A percentile compares a stretch with the other conserved stretches of the same genome.
These are phyloP conservation scores for Paecilomyces formosus DNA, from an alignment of 2,329 filamentous ascomycete species.

Conservation along the genomic window DNA sequence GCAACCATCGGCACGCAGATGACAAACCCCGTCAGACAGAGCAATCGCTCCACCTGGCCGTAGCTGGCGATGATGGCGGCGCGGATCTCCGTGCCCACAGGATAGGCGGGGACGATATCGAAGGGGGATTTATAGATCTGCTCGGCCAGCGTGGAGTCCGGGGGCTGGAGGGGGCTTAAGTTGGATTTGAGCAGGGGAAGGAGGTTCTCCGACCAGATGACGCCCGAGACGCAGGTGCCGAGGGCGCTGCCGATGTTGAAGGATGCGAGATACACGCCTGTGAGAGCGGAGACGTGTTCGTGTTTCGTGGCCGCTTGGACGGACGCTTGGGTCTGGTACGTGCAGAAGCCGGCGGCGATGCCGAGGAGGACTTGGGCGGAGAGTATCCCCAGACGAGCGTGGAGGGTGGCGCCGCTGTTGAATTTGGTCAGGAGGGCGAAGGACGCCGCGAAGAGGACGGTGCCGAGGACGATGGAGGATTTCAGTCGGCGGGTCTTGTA, in stretches of 20 bases:
- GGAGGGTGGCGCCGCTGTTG: conserved; percentile 44
- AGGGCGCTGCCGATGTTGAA: conserved; percentile 58
- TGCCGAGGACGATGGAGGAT: conserved; percentile 55
- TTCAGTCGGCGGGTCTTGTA: conserved; percentile 54
- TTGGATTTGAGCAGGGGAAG: conserved; percentile 36
- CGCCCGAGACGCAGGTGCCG: conserved; percentile 54
- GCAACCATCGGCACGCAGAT: conserved; percentile 39
- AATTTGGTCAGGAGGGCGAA: conserved; percentile 59
- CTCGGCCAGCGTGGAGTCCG: conserved; percentile 32
- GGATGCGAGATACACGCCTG: conserved; percentile 54
- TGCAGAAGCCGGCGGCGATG: conserved; percentile 56
- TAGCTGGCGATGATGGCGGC: conserved; percentile 39
- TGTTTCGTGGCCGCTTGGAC: conserved; percentile 46
- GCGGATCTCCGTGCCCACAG: conserved; percentile 38
- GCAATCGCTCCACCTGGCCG: conserved; percentile 37
- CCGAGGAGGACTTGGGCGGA: conserved; percentile 57
- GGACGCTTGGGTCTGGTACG: conserved; percentile 44
- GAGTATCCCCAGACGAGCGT: conserved; percentile 50
- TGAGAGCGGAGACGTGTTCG: conserved; percentile 52
- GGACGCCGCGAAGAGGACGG: conserved; percentile 55
- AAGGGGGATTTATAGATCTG: conserved; percentile 38
- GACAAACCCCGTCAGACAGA: conserved; percentile 46
- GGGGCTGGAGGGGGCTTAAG: conserved; percentile 12
- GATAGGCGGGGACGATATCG: conserved; percentile 25
- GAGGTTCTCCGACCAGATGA: conserved; percentile 55